phyloP scores from a whole-genome alignment of 768 basidiomycete species.

The Stropharia rugosoannulata region DNA sequence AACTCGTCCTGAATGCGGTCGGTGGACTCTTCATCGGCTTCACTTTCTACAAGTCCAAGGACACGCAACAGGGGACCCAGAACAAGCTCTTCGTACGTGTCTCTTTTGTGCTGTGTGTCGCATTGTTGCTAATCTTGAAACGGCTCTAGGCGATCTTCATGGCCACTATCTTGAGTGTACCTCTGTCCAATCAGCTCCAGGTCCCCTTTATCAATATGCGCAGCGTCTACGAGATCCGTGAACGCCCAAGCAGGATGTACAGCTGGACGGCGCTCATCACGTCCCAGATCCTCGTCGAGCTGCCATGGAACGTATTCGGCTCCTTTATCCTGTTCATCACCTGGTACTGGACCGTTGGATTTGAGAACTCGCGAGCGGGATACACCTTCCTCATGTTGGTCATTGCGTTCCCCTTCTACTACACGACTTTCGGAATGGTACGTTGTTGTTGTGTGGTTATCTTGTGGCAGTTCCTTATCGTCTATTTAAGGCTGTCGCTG shows the following conservation, averaged over 20 bases:
- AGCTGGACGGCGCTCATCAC: slow-evolving; percentile 60
- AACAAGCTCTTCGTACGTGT: slow-evolving; percentile 62
- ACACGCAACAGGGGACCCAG: slow-evolving; percentile 57
- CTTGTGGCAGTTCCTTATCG: slow-evolving; percentile 2
- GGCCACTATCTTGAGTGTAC: slow-evolving; percentile 48
- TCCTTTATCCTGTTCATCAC: slow-evolving; percentile 59
- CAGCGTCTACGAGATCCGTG: slow-evolving; percentile 66
- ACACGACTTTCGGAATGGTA: slow-evolving; percentile 20
- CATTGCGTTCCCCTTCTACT: slow-evolving; percentile 28
- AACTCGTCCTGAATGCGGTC: slow-evolving; percentile 51
- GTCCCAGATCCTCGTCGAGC: slow-evolving; percentile 52
- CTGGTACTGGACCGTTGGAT: slow-evolving; percentile 75
- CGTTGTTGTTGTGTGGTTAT: slow-evolving; percentile 18
- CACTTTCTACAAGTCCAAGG: slow-evolving; percentile 58
- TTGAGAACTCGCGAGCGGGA: slow-evolving; percentile 50
- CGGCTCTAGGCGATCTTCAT: slow-evolving; percentile 50
- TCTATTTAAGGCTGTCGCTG: slow-evolving; percentile 44
- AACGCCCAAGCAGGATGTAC: slow-evolving; percentile 65
- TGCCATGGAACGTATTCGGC: slow-evolving; percentile 62
- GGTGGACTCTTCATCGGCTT: slow-evolving; percentile 61
- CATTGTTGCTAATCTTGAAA: background rate
- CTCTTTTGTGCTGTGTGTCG: slow-evolving; percentile 11
- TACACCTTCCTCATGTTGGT: slow-evolving; percentile 57
- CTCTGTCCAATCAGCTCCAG: slow-evolving; percentile 64
- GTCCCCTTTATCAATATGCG: slow-evolving; percentile 59